Evolutionary conservation across 139 green algal species (phyloP), one percentile per base, ranked within the genome.

Genomic region (Edaphochlamys debaryana): DNA sequence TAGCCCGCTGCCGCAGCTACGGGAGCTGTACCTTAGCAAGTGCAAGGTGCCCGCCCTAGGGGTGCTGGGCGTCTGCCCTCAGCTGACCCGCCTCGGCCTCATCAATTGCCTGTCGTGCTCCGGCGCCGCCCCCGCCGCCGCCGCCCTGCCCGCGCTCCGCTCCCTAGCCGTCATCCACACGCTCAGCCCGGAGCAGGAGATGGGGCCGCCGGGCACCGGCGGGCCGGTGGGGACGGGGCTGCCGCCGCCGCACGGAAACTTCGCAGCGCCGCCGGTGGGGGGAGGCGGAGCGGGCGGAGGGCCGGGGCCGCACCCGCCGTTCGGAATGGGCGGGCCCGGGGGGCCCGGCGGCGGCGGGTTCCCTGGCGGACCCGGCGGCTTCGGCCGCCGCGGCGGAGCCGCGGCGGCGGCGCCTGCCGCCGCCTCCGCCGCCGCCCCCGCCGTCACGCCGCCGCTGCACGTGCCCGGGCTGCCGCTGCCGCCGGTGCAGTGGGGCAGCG

Each of bases 21-120:
- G 37, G 27, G 78, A 84, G 78, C 78, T 84, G 36, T 84, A 84
- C 78, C 45, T 84, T 48, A 75, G 62, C 30, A 75, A 76, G 50
- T 84, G 78, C 67, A 84, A 84, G 78, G 78, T 84, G 17, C 78
- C 78, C 1, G 29, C 66, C 48, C 50, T 84, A 36, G 66, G 78
- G 6, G 67, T 84, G 78, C 45, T 84, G 34, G 78, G 66, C 48
- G 78, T 75, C 30, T 76, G 66, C 45, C 32, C 34, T 23, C 66
- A 84, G 66, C 78, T 84, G 22, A 75, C 64, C 1, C 22, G 48
- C 8, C 66, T 84, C 17, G 78, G 78, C 48, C 8, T 84, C 34
- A 69, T 84, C 64, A 84, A 84, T 45, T 84, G 78, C 78, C 66
- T 77, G 20, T 69, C 50, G 37, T 75, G 78, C 78, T 68, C 50